phyloP scores from a whole-genome alignment of 371 early-diverging fungal species.

The Syncephalastrum sp. region DNA sequence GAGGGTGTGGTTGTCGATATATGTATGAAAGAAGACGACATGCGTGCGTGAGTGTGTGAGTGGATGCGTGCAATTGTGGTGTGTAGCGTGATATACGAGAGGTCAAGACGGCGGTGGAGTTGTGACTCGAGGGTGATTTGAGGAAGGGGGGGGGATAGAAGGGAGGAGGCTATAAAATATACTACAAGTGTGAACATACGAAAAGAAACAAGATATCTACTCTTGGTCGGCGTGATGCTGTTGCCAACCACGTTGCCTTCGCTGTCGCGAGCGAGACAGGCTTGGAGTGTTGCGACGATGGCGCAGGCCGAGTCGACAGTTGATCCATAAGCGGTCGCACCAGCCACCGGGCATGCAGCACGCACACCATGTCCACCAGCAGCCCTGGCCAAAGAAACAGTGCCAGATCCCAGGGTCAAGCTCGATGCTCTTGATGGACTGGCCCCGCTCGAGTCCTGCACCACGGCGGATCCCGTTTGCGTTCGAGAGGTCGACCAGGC shows the following conservation, averaged over 20 bases:
- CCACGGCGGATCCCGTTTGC: slow-evolving; percentile 16
- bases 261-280: slow-evolving; percentile 10
- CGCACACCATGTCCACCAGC: slow-evolving; percentile 49
- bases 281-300: slow-evolving; percentile 4
- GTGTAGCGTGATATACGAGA: too few relatives aligned
- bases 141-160: too few relatives aligned
- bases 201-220: background rate
- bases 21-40: too few relatives aligned
- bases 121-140: too few relatives aligned
- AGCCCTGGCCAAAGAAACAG: slow-evolving; percentile 43
- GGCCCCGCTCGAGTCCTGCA: slow-evolving; percentile 3
- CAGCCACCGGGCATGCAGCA: slow-evolving; percentile 52
- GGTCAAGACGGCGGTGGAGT: too few relatives aligned
- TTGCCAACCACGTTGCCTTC: slow-evolving; percentile 16
- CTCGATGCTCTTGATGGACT: slow-evolving; percentile 44
- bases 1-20: too few relatives aligned
- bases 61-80: too few relatives aligned
- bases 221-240: slow-evolving; percentile 19
- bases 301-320: slow-evolving; percentile 10
- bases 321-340: slow-evolving; percentile 37
- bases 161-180: too few relatives aligned
- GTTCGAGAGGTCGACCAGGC: slow-evolving; percentile 21
- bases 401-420: slow-evolving; percentile 37
- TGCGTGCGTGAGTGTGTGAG: too few relatives aligned
- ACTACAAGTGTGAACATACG: too few relatives aligned